Evolutionary conservation across 257 asterid species (phyloP), one percentile per base, ranked within the genome.

Genomic region (Thymus mandschuricus): DNA sequence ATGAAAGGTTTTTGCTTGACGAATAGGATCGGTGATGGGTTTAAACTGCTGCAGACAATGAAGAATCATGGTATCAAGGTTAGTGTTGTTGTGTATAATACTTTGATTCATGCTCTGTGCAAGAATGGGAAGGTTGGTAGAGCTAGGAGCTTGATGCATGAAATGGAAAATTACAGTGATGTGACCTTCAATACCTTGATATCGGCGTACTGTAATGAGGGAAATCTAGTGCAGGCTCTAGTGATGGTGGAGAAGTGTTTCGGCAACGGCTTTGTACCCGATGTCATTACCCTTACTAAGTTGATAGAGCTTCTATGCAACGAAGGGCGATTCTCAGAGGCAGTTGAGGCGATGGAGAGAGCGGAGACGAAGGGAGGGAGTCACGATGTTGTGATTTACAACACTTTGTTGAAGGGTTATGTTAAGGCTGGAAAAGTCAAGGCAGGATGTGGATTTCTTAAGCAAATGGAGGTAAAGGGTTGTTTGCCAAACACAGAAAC

Each of bases 1-100:
- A 95, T 95, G 98, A 95, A 95, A 81, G 97, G 99, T 10, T 87
- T 95, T 73, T 92, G 96, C 86, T 78, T 83, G 75, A 95, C 99
- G 34, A 95, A 89, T 79, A 80, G 98, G 66, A 89, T 95, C 3
- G 87, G 87, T 4, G 99, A 95, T 43, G 97, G 96, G 27, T 95
- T 88, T 77, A 89, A 92, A 85, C 93, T 88, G 68, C 82, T 95
- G 78, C 91, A 88, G 72, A 79, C 76, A 55, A 84, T 95, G 91
- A 92, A 87, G 87, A 81, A 69, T 46, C 82, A 77, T 50, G 86
- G 86, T 3, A 35, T 83, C 41, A 71, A 61, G 70, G 88, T 86
- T 12, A 85, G 83, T 55, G 82, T 75, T 29, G 91, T 89, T n/a
- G 81, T 85, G 54, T 95, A 95, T 67, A 95, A 91, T 64, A 91